Evolutionary conservation across 116 monocot species (phyloP).

Genomic region (Iris pallida): DNA sequence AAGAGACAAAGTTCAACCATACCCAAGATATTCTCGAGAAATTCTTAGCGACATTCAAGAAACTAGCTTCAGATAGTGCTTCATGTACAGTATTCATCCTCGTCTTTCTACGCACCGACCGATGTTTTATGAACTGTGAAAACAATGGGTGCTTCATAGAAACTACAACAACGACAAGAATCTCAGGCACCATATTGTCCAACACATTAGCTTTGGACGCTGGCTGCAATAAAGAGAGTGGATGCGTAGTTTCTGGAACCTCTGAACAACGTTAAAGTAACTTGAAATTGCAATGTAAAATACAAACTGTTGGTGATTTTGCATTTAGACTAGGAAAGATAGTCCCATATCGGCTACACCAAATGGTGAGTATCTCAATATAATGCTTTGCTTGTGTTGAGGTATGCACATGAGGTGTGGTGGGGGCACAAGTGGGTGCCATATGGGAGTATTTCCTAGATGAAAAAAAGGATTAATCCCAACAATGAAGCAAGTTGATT

Average conservation of each 20-base stretch:
- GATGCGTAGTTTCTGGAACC: slow-evolving; percentile 90
- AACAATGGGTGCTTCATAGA: slow-evolving; percentile 70
- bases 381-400: too few species aligned
- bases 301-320: too few species aligned
- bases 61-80: slow-evolving; percentile 71
- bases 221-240: slow-evolving; percentile 78
- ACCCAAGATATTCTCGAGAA: too few species aligned
- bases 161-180: slow-evolving; percentile 59
- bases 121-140: slow-evolving; percentile 76
- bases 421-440: too few species aligned
- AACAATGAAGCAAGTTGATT: too few species aligned
- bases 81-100: slow-evolving; percentile 72
- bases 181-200: slow-evolving; percentile 83
- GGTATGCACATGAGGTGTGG: too few species aligned
- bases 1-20: too few species aligned
- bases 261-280: slow-evolving; percentile 64
- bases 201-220: slow-evolving; percentile 63
- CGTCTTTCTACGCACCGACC: slow-evolving; percentile 62
- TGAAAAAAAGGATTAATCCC: too few species aligned
- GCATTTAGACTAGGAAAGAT: too few species aligned
- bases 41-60: slow-evolving; percentile 82
- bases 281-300: slow-evolving; percentile 30
- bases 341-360: too few species aligned
- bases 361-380: too few species aligned
- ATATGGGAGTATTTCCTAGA: too few species aligned